Evolutionary conservation across 345 rosid species (phyloP).

Genomic region (Salix koriyanagi): DNA sequence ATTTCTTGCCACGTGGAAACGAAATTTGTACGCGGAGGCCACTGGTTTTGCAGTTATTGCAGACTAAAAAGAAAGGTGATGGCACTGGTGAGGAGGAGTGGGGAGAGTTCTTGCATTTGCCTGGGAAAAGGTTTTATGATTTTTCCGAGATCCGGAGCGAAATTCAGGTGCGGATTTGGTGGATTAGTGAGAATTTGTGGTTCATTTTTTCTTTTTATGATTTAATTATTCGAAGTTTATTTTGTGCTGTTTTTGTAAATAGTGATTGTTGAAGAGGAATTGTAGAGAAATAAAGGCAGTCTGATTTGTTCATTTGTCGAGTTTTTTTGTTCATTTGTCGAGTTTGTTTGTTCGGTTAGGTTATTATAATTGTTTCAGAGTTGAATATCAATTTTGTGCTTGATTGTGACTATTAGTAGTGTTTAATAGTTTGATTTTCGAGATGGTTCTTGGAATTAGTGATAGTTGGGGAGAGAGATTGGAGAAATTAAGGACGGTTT

Average conservation of each 20-base stretch:
- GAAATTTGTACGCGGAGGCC: constrained; percentile 98
- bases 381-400: not conserved
- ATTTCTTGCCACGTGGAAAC: constrained; percentile 85
- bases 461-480: not conserved
- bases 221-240: not conserved
- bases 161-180: constrained; percentile 53
- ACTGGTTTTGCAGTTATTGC: constrained; percentile 88
- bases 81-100: constrained; percentile 84
- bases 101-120: constrained; percentile 92
- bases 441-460: not conserved
- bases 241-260: not conserved
- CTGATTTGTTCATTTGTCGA: not conserved
- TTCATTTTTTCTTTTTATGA: not conserved
- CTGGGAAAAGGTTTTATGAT: constrained; percentile 69
- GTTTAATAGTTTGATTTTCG: not conserved
- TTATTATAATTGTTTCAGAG: not conserved
- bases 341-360: not conserved
- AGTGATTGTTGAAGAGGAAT: not conserved
- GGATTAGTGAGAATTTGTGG: not conserved
- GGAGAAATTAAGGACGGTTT: not conserved
- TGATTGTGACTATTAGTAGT: no score
- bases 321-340: not conserved
- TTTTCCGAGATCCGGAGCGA: constrained; percentile 93
- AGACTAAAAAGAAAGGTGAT: constrained; percentile 58
- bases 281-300: not conserved